Percentiles rank a stretch among this genome's conserved stretches.
Conservation (phyloP, 2,329 filamentous ascomycete species). For the Lanzia echinophila region DNA sequence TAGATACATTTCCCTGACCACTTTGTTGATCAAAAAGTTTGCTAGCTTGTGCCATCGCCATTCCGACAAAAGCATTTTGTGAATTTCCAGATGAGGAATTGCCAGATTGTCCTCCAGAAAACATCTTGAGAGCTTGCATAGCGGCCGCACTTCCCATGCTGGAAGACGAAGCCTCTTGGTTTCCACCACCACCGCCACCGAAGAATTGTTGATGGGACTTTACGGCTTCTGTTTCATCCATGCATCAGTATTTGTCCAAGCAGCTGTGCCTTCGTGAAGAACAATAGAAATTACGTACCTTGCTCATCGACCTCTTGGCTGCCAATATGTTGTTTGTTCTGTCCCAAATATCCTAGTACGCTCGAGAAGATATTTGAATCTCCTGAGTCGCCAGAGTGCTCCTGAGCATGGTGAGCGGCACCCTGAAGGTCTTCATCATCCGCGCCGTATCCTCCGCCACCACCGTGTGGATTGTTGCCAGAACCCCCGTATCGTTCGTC, state of each 20-base stretch:
- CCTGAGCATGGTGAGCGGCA: constrained; percentile 47
- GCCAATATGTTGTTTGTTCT: constrained; percentile 44
- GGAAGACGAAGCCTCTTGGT: constrained; percentile 39
- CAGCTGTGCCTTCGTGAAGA: too few species aligned
- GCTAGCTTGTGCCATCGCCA: constrained; percentile 83
- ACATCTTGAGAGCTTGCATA: constrained; percentile 76
- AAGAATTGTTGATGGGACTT: constrained; percentile 72
- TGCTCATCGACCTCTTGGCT: constrained; percentile 53
- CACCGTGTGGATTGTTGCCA: constrained; percentile 20
- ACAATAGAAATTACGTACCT: constrained; percentile 19
- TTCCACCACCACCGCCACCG: constrained; percentile 43
- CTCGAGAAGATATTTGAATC: constrained; percentile 46
- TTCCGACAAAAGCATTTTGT: constrained; percentile 73
- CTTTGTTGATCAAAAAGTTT: constrained; percentile 59
- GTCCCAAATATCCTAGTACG: constrained; percentile 48
- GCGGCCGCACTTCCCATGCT: constrained; percentile 67
- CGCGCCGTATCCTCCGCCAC: constrained; percentile 28
- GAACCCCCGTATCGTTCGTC: constrained; percentile 15
- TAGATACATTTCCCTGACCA: constrained; percentile 45
- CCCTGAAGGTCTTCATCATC: constrained; percentile 44
- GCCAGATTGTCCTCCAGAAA: constrained; percentile 50
- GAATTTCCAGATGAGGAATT: constrained; percentile 42
- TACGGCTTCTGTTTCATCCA: constrained; percentile 49
- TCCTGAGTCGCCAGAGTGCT: constrained; percentile 45
- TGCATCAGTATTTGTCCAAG: too few species aligned